Percentiles rank a stretch among this genome's conserved stretches.
Evolutionary conservation across 768 basidiomycete genomes (phyloP).

Genomic region (Rhizopogon rudus): DNA sequence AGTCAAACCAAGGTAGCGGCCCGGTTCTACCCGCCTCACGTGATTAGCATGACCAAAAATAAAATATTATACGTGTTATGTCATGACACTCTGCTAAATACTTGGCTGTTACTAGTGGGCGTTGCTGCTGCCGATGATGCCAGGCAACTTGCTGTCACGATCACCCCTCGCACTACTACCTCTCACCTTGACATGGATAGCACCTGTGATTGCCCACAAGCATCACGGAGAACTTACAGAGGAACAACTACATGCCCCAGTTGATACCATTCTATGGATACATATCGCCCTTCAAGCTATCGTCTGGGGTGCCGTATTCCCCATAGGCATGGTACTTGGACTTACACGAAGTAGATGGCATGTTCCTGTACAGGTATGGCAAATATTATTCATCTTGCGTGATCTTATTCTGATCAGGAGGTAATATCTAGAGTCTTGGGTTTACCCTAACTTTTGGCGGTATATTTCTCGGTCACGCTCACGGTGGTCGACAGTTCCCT

Average conservation of each 20-base stretch:
- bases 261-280: conserved; percentile 77
- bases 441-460: conserved; percentile 68
- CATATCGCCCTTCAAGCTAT: conserved; percentile 76
- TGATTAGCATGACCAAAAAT: no score
- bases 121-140: neutral
- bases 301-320: conserved; percentile 87
- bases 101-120: no score
- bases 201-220: conserved; percentile 39
- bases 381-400: neutral
- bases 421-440: conserved; percentile 47
- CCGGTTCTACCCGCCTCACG: no score
- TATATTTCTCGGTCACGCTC: conserved; percentile 82
- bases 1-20: no score
- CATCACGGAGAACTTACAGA: conserved; percentile 63
- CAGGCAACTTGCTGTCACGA: neutral
- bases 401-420: neutral
- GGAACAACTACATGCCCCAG: conserved; percentile 56
- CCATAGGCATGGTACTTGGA: conserved; percentile 76
- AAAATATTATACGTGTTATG: no score
- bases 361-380: conserved; percentile 75
- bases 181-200: neutral
- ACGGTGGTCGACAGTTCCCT: conserved; percentile 74
- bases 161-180: neutral
- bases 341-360: conserved; percentile 83
- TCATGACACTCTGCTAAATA: no score